phyloP scores from a whole-genome alignment of 345 rosid genomes.

The Dimocarpus longan region DNA sequence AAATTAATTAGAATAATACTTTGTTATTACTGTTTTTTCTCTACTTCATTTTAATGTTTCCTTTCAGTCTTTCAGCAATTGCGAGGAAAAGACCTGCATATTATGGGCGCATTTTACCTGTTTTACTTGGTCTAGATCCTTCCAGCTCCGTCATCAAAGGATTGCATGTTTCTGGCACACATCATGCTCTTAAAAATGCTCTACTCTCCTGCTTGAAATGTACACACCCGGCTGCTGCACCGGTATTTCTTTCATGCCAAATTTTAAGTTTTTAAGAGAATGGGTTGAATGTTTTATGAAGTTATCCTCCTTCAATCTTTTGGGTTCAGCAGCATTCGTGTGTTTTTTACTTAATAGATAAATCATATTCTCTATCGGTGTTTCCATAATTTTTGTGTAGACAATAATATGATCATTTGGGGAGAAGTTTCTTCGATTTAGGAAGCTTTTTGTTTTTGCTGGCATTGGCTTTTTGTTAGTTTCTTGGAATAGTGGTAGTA shows the following conservation, averaged over 20 bases:
- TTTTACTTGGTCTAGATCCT: constrained; percentile 87
- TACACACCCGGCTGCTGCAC: constrained; percentile 90
- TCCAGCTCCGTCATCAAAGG: constrained; percentile 59
- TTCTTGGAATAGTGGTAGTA: background rate
- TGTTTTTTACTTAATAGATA: background rate
- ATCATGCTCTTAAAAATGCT: constrained; percentile 70
- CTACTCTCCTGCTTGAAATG: constrained; percentile 77
- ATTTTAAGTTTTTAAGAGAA: background rate
- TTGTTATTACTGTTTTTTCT: background rate
- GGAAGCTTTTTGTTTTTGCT: background rate
- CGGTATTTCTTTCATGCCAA: constrained; percentile 58
- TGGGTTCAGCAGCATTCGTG: background rate
- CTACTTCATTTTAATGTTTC: constrained; percentile 30
- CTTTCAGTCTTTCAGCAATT: constrained; percentile 73
- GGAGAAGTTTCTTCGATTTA: background rate
- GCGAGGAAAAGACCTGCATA: constrained; percentile 87
- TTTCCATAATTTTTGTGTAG: background rate
- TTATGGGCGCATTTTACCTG: constrained; percentile 91
- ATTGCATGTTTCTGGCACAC: constrained; percentile 61
- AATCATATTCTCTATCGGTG: background rate
- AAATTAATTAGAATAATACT: background rate
- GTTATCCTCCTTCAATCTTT: background rate
- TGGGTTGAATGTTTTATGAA: background rate
- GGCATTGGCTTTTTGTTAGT: background rate
- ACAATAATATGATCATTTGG: background rate